phyloP scores from a whole-genome alignment of 2,329 filamentous ascomycete species.

The Fusarium palustre region DNA sequence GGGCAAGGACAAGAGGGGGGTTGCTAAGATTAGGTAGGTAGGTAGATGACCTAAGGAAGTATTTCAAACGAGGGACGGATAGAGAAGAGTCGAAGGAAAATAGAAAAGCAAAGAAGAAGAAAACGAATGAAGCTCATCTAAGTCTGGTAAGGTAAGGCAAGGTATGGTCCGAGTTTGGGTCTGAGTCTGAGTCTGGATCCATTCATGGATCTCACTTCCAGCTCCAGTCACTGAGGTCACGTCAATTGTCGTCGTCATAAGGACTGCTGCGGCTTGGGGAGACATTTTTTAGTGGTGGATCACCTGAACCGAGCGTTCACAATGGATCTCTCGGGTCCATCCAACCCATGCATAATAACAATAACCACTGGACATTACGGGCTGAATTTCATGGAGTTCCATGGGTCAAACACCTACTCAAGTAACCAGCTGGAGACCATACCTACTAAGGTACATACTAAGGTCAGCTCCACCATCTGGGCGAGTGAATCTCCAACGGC shows the following conservation, averaged over 20 bases:
- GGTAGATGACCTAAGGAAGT: not conserved
- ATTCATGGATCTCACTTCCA: slow-evolving; percentile 18
- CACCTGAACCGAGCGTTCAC: not conserved
- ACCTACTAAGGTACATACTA: too few species aligned
- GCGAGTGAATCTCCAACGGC: slow-evolving; percentile 12
- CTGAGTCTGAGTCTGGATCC: not conserved
- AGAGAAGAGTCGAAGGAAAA: slow-evolving; percentile 21
- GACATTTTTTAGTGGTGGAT: slow-evolving; percentile 21
- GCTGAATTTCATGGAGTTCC: slow-evolving; percentile 13
- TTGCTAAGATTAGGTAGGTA: slow-evolving; percentile 10
- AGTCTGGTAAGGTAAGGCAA: not conserved
- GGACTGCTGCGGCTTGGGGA: slow-evolving; percentile 24
- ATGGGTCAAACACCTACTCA: slow-evolving; percentile 13
- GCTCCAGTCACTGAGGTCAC: not conserved
- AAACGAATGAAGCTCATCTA: slow-evolving; percentile 12
- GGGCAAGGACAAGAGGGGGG: slow-evolving; percentile 1
- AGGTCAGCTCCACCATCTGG: slow-evolving; percentile 8
- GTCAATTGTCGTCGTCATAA: slow-evolving; percentile 37
- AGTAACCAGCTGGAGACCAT: not conserved
- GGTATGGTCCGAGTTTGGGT: slow-evolving; percentile 26
- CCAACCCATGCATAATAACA: slow-evolving; percentile 11
- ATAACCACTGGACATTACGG: not conserved
- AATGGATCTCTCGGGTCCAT: slow-evolving; percentile 12
- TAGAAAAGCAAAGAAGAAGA: slow-evolving; percentile 36
- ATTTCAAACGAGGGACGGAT: slow-evolving; percentile 12